These are phyloP conservation scores for Lecanicillium sp. DNA, from an alignment of 2,329 filamentous ascomycete species.

Conservation along the genomic window DNA sequence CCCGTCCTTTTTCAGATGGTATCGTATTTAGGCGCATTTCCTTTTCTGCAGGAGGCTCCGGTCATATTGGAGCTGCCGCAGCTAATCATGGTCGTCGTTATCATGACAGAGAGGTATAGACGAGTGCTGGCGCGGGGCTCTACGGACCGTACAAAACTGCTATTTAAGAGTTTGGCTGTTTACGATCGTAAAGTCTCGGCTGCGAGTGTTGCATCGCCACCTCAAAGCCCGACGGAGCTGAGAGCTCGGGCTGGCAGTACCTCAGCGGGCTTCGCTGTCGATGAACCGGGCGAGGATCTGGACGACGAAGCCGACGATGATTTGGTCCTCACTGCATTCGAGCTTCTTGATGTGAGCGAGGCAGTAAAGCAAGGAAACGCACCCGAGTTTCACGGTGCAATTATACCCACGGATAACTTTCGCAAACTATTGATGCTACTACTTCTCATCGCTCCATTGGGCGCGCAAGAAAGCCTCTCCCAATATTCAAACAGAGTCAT, in stretches of 20 bases:
- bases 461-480: conserved; percentile 56
- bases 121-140: conserved; percentile 52
- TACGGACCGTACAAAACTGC: conserved; percentile 50
- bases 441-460: conserved; percentile 56
- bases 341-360: conserved; percentile 56
- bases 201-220: conserved; percentile 10
- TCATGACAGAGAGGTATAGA: conserved; percentile 63
- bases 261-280: conserved; percentile 34
- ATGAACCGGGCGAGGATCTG: conserved; percentile 32
- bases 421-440: conserved; percentile 63
- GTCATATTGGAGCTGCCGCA: conserved; percentile 61
- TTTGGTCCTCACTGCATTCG: conserved; percentile 59
- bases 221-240: neutral
- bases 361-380: conserved; percentile 46
- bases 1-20: conserved; percentile 64
- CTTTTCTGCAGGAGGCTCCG: conserved; percentile 62
- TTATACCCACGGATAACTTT: conserved; percentile 68
- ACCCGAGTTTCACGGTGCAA: conserved; percentile 49
- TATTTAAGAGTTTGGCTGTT: conserved; percentile 66
- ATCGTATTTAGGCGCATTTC: conserved; percentile 64
- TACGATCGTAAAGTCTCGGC: conserved; percentile 51
- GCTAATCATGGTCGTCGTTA: conserved; percentile 62
- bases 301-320: conserved; percentile 47
- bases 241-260: neutral
- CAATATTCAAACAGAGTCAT: conserved; percentile 48